phyloP scores from a whole-genome alignment of 257 asterid genomes.

The Plantago elongata region DNA sequence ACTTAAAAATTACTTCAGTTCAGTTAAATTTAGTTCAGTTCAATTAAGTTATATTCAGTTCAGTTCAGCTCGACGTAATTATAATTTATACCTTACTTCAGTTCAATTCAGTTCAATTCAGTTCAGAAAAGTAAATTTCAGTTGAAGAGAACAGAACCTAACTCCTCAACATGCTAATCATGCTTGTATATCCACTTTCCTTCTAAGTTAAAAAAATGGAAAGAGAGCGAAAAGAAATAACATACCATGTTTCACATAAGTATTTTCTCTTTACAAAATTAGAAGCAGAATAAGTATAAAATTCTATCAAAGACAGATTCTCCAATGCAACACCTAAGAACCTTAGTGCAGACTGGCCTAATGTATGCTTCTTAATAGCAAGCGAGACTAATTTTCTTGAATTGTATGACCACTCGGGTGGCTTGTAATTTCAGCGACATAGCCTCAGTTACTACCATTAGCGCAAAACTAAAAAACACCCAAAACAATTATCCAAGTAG shows the following conservation, averaged over 20 bases:
- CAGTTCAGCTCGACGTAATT: too few species aligned
- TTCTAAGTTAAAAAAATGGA: not conserved
- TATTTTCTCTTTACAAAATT: not conserved
- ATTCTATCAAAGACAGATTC: not conserved
- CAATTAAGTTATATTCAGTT: too few species aligned
- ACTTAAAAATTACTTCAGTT: too few species aligned
- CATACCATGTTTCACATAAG: not conserved
- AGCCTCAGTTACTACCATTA: not conserved
- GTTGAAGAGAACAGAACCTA: not conserved
- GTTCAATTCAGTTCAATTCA: too few species aligned
- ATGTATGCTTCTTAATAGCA: not conserved
- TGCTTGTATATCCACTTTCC: not conserved
- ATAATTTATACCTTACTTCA: too few species aligned
- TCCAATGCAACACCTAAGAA: not conserved
- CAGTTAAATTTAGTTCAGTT: too few species aligned
- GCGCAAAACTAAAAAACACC: not conserved
- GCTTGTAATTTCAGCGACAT: not conserved
- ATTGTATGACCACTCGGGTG: not conserved
- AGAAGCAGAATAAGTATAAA: not conserved
- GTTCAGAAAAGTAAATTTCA: too few species aligned
- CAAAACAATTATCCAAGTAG: not conserved
- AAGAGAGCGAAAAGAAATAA: too few species aligned
- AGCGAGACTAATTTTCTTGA: not conserved
- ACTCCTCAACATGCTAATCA: not conserved
- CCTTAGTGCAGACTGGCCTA: not conserved